Evolutionary conservation across 2,329 filamentous ascomycete genomes (phyloP), one percentile per base, ranked within the genome.

Genomic region (Colletotrichum higginsianum): DNA sequence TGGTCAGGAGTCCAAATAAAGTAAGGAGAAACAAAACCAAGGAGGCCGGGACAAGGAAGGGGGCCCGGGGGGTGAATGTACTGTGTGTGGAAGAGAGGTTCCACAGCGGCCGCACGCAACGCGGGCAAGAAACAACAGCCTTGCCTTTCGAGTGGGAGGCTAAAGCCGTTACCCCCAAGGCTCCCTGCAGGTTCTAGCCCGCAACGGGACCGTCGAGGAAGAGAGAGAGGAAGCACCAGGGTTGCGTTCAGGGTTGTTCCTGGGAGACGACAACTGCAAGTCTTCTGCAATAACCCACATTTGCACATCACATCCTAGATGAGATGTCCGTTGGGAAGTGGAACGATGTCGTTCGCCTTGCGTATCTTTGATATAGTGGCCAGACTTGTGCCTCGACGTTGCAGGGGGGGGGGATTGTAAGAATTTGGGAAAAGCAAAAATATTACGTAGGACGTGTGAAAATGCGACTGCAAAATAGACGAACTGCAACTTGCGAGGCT

Each of bases 21-120:
- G 40, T 58, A 64, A 26, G 35, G 47, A 67, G 30, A 3, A 63
- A 63, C 42, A 16, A 44, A 2, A 63, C 8, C 18, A 9, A 16
- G 49, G 9, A 13, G 35, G 35, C 47, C 18, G 18, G 13, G 18
- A 49, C 13, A 15, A 15, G 18, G 16, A 44, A 44, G 80, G 30
- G 30, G 30, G 30, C 1, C 30, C 30, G 1, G 30, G 30, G 30
- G 30, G 30, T 35, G 30, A 7, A 1, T 35, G 30, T 35, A 35
- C 8, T 77, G 12, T 12, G 35, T 26, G 47, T 42, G 60, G 4
- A 38, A 61, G 26, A n/a, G 46, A 30, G 57, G 35, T 66, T 80
- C 82, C 80, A 82, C 82, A 79, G 72, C 76, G 82, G 81, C 80
- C 81, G 82, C 82, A 82, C 78, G 80, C 46, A 57, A 42, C 35